Evolutionary conservation across 2,329 filamentous ascomycete genomes (phyloP).

Genomic region (Tolypocladium endophyticum): DNA sequence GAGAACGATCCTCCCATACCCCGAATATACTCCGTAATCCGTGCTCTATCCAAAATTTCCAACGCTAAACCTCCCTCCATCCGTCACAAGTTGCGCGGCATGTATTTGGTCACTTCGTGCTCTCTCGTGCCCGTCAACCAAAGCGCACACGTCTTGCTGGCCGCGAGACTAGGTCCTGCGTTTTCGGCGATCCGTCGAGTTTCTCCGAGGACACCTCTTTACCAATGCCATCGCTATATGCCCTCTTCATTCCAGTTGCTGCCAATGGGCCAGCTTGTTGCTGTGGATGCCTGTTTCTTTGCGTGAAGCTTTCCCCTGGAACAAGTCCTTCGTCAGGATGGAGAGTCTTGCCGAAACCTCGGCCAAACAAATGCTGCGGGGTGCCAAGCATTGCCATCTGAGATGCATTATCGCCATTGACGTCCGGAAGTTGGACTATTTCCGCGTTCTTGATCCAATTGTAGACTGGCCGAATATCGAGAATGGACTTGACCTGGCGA

Average conservation of each 20-base stretch:
- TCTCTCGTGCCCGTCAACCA: conserved; percentile 1
- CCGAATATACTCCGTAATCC: neutral
- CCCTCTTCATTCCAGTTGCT: conserved; percentile 13
- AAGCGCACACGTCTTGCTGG: conserved; percentile 23
- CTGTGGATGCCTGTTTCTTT: neutral
- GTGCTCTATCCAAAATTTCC: neutral
- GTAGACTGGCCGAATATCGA: conserved; percentile 47
- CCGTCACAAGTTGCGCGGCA: neutral
- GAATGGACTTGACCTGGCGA: conserved; percentile 41
- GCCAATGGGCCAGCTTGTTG: neutral
- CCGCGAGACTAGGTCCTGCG: conserved; percentile 10
- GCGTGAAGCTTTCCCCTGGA: conserved; percentile 10
- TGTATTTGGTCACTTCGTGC: neutral
- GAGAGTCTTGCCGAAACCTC: conserved; percentile 30
- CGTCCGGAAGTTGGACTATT: conserved; percentile 26
- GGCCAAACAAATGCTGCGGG: conserved; percentile 40
- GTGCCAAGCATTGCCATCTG: conserved; percentile 37
- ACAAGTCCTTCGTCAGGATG: conserved; percentile 38
- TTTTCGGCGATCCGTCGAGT: neutral
- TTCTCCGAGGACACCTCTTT: neutral
- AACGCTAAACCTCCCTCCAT: neutral
- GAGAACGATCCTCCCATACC: neutral
- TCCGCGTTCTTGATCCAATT: conserved; percentile 47
- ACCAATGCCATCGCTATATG: conserved; percentile 6
- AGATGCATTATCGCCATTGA: conserved; percentile 21